Base-by-base conservation (phyloP, 352 stramenopile species). In the Phytophthora podocarpi region DNA sequence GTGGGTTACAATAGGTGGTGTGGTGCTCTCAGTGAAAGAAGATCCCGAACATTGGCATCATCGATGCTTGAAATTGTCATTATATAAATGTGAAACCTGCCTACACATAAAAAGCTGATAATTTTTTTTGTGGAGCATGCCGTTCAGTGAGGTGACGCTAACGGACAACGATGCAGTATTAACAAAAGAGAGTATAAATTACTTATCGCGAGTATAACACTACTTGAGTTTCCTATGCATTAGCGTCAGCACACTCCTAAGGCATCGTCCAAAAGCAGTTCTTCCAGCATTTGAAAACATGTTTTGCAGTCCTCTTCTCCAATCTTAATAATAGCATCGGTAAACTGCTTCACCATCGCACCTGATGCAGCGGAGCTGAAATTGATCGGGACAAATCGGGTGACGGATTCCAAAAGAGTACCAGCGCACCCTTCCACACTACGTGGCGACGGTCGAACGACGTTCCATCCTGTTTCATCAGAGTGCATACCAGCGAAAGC, bases 401-500 rank as follows among this genome's bases (percentile, higher is more conserved):
- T 41, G 16, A 70, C 24, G 1, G 59, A 56, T 21, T 74, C 54
- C 30, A 74, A 12, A 7, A 58, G 6, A 7, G 66, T 59, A 1
- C 53, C 32, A 11, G 35, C 20, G 36, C 28, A 49, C 12, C 46
- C 52, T 3, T 36, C 31, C 13, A 26, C 31, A 26, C 28, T 46
- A 21, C 39, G 53, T 5, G 31, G 11, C 11, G 64, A 71, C 4
- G 68, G 59, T 0, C 60, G 64, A 1, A 78, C 16, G 16, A 74
- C 56, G 24, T 59, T 67, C 80, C 80, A 90, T 3, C 77, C 78
- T 1, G 75, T 90, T 47, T 88, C 76, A 23, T 90, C 78, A 30
- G 74, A 77, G 45, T 79, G 74, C 66, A 87, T 76, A 0, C 69
- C 70, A 49, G 64, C 72, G 32, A 71, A 70, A 10, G 15, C 30